These are phyloP conservation scores for Boechera retrofracta DNA, from an alignment of 345 rosid species.

Conservation along the genomic window DNA sequence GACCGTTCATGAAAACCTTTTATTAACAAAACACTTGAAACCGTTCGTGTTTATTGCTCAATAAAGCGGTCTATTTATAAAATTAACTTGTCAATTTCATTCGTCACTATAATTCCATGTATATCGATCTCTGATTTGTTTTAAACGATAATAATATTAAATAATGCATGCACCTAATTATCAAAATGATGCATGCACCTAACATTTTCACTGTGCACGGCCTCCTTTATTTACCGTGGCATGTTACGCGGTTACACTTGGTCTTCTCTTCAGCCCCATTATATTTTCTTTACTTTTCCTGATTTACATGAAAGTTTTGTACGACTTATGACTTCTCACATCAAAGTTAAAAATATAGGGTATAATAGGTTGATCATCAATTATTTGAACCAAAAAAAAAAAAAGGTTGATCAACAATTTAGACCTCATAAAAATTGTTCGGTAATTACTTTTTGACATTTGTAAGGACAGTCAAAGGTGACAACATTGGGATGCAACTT, in stretches of 20 bases:
- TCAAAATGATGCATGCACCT: constrained; percentile 21
- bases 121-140: not conserved
- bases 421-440: not conserved
- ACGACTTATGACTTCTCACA: not conserved
- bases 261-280: not conserved
- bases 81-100: not conserved
- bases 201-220: constrained; percentile 8
- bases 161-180: constrained; percentile 19
- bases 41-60: not conserved
- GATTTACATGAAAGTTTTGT: not conserved
- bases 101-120: not conserved
- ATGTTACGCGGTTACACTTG: constrained; percentile 2
- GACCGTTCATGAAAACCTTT: too few relatives aligned
- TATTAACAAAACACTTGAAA: not conserved
- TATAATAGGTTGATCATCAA: not conserved
- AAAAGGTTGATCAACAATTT: not conserved
- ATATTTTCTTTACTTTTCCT: not conserved
- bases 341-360: not conserved
- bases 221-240: constrained; percentile 37
- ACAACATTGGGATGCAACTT: not conserved
- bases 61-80: not conserved
- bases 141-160: not conserved
- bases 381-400: too few relatives aligned
- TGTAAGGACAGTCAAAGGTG: not conserved
- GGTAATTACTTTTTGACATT: constrained; percentile 1